Evolutionary conservation across 495 filamentous ascomycete genomes (phyloP).

Genomic region (Aspergillus bertholletiae): DNA sequence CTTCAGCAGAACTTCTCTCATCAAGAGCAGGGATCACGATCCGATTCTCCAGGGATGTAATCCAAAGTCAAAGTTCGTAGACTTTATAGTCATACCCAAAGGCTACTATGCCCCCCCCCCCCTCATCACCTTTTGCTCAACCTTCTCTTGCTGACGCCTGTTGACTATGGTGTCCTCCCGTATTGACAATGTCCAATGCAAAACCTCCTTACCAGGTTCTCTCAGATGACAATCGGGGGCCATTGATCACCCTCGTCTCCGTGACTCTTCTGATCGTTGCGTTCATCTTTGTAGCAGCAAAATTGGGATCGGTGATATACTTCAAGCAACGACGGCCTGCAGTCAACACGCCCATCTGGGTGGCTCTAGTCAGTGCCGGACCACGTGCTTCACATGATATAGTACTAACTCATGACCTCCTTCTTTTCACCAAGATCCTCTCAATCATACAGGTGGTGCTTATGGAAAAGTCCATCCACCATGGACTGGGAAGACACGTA

Average conservation of each 20-base stretch:
- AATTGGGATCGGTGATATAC: constrained; percentile 22
- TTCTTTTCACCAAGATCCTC: constrained; percentile 21
- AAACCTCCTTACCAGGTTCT: constrained; percentile 16
- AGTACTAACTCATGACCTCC: constrained; percentile 32
- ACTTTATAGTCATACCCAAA: neutral
- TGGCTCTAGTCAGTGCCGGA: constrained; percentile 21
- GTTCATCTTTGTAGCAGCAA: constrained; percentile 22
- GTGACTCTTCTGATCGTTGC: constrained; percentile 21
- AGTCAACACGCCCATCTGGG: constrained; percentile 29
- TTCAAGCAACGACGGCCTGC: constrained; percentile 25
- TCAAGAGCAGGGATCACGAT: neutral
- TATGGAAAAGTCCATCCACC: constrained; percentile 23
- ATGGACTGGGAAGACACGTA: constrained; percentile 25
- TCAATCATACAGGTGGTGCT: constrained; percentile 20
- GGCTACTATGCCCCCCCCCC: neutral
- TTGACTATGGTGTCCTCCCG: constrained; percentile 1
- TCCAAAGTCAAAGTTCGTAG: neutral
- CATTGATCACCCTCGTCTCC: constrained; percentile 21
- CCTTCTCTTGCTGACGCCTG: neutral
- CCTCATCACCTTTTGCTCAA: no score
- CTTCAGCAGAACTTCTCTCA: neutral
- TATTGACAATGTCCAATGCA: constrained; percentile 15
- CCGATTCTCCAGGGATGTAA: neutral
- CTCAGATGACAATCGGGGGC: constrained; percentile 18
- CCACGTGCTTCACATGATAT: neutral